Conservation (phyloP, 495 filamentous ascomycete genomes). For the Talaromyces borbonicus region DNA sequence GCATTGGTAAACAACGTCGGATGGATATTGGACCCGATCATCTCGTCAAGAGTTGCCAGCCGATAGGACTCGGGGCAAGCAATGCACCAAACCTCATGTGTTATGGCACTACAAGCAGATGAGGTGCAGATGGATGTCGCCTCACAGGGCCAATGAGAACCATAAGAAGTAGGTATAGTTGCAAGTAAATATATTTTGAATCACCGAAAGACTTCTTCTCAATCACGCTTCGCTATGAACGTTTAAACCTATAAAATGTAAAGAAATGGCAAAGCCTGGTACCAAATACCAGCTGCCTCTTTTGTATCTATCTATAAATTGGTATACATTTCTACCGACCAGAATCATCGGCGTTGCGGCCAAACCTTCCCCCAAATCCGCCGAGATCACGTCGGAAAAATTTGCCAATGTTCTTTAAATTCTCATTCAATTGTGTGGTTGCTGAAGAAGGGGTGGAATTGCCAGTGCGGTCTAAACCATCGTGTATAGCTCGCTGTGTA, state of each 20-base stretch:
- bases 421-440: constrained; percentile 69
- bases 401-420: constrained; percentile 88
- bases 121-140: no score
- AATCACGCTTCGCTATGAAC: no score
- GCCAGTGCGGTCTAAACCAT: constrained; percentile 9
- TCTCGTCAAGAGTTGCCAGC: constrained; percentile 1
- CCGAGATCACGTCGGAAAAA: constrained; percentile 89
- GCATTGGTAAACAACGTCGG: constrained; percentile 1
- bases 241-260: background rate
- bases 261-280: no score
- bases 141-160: no score
- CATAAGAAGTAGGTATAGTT: no score
- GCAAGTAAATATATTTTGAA: no score
- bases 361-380: constrained; percentile 69
- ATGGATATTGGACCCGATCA: background rate
- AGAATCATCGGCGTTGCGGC: constrained; percentile 28
- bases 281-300: no score
- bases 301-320: background rate
- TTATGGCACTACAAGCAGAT: no score
- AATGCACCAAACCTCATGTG: no score
- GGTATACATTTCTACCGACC: constrained; percentile 2
- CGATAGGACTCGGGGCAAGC: no score
- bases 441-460: constrained; percentile 20
- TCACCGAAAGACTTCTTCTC: no score
- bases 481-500: background rate